These are phyloP conservation scores for Citropsis articulata DNA, from an alignment of 345 rosid species.

Conservation along the genomic window DNA sequence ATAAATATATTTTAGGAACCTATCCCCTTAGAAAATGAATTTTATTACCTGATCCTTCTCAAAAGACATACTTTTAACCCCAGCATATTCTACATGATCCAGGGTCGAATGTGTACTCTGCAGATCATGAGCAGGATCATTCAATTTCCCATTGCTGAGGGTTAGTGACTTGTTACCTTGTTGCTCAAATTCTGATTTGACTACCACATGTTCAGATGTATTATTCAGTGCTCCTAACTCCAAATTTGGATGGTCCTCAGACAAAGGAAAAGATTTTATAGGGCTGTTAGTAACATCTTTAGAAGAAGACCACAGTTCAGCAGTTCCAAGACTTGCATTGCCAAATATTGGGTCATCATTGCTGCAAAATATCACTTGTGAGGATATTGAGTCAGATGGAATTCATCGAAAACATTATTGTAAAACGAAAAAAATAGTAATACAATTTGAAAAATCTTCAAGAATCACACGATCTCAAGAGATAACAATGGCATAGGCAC, in stretches of 20 bases:
- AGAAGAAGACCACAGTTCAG: conserved; percentile 74
- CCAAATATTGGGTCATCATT: conserved; percentile 86
- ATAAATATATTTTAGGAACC: background rate
- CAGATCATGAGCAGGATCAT: conserved; percentile 38
- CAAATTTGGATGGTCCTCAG: conserved; percentile 44
- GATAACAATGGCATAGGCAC: background rate
- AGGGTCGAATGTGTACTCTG: conserved; percentile 24
- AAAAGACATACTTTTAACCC: conserved; percentile 25
- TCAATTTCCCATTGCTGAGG: conserved; percentile 35
- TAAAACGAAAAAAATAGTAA: background rate
- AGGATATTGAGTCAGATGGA: conserved; percentile 73
- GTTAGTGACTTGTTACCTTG: conserved; percentile 44
- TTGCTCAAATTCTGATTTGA: conserved; percentile 47
- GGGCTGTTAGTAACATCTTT: conserved; percentile 55
- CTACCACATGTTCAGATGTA: conserved; percentile 32
- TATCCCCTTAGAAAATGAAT: conserved; percentile 3
- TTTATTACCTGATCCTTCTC: conserved; percentile 55
- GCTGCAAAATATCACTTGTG: conserved; percentile 96
- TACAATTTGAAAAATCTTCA: background rate
- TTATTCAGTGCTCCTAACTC: conserved; percentile 38
- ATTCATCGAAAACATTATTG: conserved; percentile 15
- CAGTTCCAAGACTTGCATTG: conserved; percentile 53
- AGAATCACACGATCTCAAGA: background rate
- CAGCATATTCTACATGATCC: conserved; percentile 36
- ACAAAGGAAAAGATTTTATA: conserved; percentile 45